Percentiles rank a stretch among this genome's conserved stretches.
Conservation (phyloP, 306 rosid genomes). For the Trichosanthes cucumerina region DNA sequence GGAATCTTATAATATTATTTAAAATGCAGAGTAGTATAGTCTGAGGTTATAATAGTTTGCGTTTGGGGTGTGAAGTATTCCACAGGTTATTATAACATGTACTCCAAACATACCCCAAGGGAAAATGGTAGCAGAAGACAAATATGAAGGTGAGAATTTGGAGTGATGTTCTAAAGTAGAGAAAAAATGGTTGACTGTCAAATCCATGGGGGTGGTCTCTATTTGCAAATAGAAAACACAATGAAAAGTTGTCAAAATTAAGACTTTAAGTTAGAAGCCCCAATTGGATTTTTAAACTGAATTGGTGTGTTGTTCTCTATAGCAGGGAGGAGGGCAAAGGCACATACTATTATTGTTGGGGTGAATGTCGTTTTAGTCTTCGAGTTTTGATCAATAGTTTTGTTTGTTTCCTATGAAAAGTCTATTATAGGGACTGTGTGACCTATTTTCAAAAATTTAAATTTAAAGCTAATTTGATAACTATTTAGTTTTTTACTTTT, state of each 20-base stretch:
- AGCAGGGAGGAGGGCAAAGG: too few relatives aligned
- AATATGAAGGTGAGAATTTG: neutral
- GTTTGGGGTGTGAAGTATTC: too few relatives aligned
- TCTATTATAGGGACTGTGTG: too few relatives aligned
- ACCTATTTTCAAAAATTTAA: too few relatives aligned
- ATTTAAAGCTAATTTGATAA: too few relatives aligned
- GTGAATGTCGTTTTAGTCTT: neutral
- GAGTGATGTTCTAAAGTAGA: neutral
- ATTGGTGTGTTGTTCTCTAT: too few relatives aligned
- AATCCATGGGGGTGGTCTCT: neutral
- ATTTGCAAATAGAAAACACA: neutral
- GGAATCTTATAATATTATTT: too few relatives aligned
- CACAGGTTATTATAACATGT: too few relatives aligned
- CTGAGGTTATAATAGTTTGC: too few relatives aligned
- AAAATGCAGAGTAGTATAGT: too few relatives aligned
- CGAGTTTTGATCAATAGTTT: neutral
- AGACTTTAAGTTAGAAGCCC: neutral
- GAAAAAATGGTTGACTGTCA: neutral
- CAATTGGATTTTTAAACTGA: neutral
- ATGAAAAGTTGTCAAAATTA: neutral
- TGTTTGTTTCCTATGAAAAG: neutral
- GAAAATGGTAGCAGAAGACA: neutral
- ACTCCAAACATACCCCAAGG: too few relatives aligned
- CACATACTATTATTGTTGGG: neutral
- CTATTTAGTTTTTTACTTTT: too few relatives aligned